phyloP scores from a whole-genome alignment of 148 eudicot genomes.

The Pouteria glomerata region DNA sequence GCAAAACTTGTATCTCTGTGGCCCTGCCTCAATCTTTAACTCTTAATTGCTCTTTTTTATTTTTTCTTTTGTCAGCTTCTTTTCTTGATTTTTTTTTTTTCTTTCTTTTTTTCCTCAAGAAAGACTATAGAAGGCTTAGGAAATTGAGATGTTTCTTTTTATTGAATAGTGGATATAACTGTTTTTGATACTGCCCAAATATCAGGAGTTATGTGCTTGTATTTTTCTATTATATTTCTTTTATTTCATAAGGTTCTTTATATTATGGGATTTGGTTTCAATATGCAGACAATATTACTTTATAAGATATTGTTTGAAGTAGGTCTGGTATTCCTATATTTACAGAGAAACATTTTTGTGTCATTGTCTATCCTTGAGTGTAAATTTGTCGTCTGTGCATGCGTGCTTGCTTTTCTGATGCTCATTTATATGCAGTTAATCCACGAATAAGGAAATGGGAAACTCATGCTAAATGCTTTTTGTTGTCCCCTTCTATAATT shows the following conservation, averaged over 20 bases:
- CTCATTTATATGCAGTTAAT: background rate
- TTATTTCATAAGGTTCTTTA: background rate
- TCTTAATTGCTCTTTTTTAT: background rate
- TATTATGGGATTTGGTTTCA: background rate
- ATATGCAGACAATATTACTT: background rate
- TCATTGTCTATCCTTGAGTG: background rate
- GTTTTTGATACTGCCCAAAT: background rate
- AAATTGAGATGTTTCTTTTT: background rate
- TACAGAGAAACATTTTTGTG: background rate
- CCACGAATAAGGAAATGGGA: background rate
- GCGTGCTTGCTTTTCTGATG: background rate
- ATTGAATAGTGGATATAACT: background rate
- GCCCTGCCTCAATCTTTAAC: background rate
- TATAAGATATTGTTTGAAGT: background rate
- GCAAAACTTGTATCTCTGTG: background rate
- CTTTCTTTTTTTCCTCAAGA: background rate
- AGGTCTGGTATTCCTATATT: background rate
- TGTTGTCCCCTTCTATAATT: background rate
- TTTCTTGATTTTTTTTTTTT: background rate
- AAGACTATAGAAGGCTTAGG: background rate
- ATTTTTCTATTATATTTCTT: background rate
- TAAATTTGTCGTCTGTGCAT: background rate
- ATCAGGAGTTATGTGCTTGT: background rate
- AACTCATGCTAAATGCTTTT: background rate
- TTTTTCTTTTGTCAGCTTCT: background rate